Evolutionary conservation across 148 eudicot species (phyloP).

Genomic region (Heliosperma pusillum): DNA sequence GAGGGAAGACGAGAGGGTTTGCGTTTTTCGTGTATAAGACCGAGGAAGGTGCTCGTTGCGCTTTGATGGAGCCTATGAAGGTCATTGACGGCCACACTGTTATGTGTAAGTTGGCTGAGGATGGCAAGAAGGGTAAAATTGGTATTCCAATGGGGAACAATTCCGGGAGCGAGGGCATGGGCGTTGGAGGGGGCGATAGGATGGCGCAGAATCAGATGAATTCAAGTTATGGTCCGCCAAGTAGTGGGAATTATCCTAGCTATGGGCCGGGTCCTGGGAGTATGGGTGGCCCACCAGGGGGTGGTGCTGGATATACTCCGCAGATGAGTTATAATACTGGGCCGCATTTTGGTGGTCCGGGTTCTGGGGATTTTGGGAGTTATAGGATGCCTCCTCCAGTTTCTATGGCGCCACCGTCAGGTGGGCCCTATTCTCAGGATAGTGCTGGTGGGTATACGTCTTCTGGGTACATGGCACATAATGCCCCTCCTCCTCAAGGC

Average conservation of each 20-base stretch:
- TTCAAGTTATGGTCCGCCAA: slow-evolving; percentile 36
- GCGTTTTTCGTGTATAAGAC: slow-evolving; percentile 87
- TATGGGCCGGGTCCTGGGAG: slow-evolving; percentile 41
- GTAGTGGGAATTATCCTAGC: slow-evolving; percentile 29
- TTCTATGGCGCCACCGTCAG: slow-evolving; percentile 44
- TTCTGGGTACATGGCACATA: slow-evolving; percentile 42
- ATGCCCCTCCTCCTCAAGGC: slow-evolving; percentile 53
- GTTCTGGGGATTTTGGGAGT: slow-evolving; percentile 43
- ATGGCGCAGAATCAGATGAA: slow-evolving; percentile 38
- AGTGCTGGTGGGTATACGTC: slow-evolving; percentile 51
- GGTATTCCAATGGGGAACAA: slow-evolving; percentile 21
- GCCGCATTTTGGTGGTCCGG: slow-evolving; percentile 42
- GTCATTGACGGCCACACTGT: slow-evolving; percentile 73
- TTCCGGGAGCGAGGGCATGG: slow-evolving; percentile 23
- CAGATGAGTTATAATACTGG: slow-evolving; percentile 40
- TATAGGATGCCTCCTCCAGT: slow-evolving; percentile 63
- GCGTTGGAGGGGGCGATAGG: slow-evolving; percentile 23
- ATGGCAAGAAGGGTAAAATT: slow-evolving; percentile 72
- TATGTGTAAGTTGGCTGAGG: slow-evolving; percentile 77
- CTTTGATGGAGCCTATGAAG: slow-evolving; percentile 72
- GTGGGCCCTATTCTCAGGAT: slow-evolving; percentile 50
- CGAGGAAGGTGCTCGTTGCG: slow-evolving; percentile 75
- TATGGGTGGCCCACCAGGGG: slow-evolving; percentile 39
- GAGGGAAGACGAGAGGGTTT: slow-evolving; percentile 74
- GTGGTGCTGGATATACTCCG: slow-evolving; percentile 40